phyloP scores from a whole-genome alignment of 2,329 filamentous ascomycete species.

The Neofusicoccum sp. region DNA sequence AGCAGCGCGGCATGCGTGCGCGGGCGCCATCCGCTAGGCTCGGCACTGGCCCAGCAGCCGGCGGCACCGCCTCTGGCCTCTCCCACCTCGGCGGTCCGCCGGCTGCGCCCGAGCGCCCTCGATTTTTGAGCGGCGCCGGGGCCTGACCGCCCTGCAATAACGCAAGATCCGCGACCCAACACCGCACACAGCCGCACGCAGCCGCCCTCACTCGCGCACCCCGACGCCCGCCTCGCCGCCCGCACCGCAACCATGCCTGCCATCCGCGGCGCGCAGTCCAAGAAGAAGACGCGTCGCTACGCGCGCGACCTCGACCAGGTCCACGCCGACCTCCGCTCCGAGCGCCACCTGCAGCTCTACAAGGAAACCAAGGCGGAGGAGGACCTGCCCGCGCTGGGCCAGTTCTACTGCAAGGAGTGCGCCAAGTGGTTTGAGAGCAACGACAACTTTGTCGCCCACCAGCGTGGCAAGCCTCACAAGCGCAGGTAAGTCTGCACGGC shows the following conservation, averaged over 20 bases:
- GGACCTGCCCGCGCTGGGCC: conserved; percentile 84
- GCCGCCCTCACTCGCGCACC: conserved; percentile 28
- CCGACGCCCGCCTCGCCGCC: conserved; percentile 21
- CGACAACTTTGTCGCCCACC: conserved; percentile 72
- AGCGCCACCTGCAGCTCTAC: conserved; percentile 79
- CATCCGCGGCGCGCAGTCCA: conserved; percentile 52
- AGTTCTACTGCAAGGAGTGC: conserved; percentile 88
- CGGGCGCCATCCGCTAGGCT: background rate
- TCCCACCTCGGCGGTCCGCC: background rate
- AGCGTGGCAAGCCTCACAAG: conserved; percentile 90
- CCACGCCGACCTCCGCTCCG: conserved; percentile 75
- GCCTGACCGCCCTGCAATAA: conserved; percentile 19
- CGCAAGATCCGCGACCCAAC: conserved; percentile 16
- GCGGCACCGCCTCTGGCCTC: background rate
- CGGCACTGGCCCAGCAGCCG: background rate
- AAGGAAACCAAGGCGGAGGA: conserved; percentile 78
- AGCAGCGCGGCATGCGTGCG: background rate
- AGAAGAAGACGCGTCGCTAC: conserved; percentile 51
- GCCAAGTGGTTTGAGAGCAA: conserved; percentile 96
- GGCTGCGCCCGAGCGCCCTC: conserved; percentile 6
- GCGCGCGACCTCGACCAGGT: conserved; percentile 90
- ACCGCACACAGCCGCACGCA: conserved; percentile 24
- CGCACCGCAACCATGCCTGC: conserved; percentile 48
- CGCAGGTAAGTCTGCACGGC: conserved; percentile 61
- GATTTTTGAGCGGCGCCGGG: background rate